phyloP scores from a whole-genome alignment of 2,329 filamentous ascomycete species.

The Neophaeococcomyces mojaviensis region DNA sequence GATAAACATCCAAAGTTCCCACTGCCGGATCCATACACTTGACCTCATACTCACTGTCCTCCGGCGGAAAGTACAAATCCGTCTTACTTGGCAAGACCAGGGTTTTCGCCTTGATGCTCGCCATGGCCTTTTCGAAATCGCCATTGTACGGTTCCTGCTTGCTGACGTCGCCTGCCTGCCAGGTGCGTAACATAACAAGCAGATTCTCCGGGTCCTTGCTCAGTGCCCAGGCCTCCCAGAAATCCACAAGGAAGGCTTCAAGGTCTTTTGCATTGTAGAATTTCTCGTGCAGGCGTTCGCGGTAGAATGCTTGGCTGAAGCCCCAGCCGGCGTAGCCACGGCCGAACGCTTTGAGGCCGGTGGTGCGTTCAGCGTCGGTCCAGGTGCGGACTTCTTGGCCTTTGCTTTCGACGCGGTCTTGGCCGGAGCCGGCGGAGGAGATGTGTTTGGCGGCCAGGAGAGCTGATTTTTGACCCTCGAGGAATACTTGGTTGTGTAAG shows the following conservation, averaged over 20 bases:
- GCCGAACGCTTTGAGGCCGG: conserved; percentile 62
- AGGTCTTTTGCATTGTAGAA: conserved; percentile 58
- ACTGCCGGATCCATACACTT: conserved; percentile 52
- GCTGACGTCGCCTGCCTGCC: conserved; percentile 67
- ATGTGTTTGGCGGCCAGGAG: conserved; percentile 51
- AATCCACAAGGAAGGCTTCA: conserved; percentile 65
- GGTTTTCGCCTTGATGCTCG: conserved; percentile 62
- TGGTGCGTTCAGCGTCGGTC: conserved; percentile 45
- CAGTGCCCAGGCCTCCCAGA: conserved; percentile 69
- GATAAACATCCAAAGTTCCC: conserved; percentile 48
- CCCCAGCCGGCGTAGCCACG: conserved; percentile 73
- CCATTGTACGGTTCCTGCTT: conserved; percentile 61
- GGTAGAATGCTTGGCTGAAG: conserved; percentile 71
- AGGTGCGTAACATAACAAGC: conserved; percentile 67
- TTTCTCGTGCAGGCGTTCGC: conserved; percentile 60
- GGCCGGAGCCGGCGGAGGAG: conserved; percentile 44
- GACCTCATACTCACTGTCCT: conserved; percentile 71
- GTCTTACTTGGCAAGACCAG: conserved; percentile 65
- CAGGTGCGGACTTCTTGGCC: conserved; percentile 41
- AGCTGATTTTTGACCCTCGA: conserved; percentile 57
- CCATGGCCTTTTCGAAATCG: conserved; percentile 58
- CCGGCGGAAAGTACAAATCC: conserved; percentile 75
- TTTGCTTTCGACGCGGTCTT: conserved; percentile 35
- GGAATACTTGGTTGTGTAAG: conserved; percentile 60
- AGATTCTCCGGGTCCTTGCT: conserved; percentile 64